phyloP scores from a whole-genome alignment of 805 yeast genomes.

The Lipomyces sp. region DNA sequence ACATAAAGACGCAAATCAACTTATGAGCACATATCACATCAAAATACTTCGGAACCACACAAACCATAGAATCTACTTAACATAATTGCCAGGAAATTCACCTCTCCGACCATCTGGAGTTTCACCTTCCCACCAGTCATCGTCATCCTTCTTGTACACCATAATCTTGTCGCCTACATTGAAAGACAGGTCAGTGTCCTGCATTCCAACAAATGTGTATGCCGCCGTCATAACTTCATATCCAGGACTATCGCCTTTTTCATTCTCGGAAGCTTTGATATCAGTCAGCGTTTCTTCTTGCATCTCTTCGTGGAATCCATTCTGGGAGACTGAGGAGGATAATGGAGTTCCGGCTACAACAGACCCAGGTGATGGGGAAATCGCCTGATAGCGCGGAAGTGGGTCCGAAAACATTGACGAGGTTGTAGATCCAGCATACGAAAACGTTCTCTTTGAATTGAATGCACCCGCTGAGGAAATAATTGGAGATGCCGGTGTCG shows the following conservation, averaged over 20 bases:
- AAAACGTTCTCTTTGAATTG: slow-evolving; percentile 17
- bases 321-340: background rate
- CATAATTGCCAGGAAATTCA: slow-evolving; percentile 55
- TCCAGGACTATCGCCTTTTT: slow-evolving; percentile 38
- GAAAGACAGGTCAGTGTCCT: slow-evolving; percentile 48
- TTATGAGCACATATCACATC: background rate
- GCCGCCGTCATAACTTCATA: slow-evolving; percentile 43
- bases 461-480: background rate
- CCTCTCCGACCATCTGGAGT: slow-evolving; percentile 51
- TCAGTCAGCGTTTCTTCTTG: background rate
- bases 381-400: slow-evolving; percentile 7
- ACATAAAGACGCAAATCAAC: background rate
- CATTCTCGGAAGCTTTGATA: slow-evolving; percentile 5
- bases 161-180: slow-evolving; percentile 47
- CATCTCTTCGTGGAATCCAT: slow-evolving; percentile 1
- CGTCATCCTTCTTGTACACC: slow-evolving; percentile 46
- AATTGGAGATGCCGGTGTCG: slow-evolving; percentile 1
- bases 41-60: background rate
- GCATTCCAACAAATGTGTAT: slow-evolving; percentile 47
- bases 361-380: background rate
- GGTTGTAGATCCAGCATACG: slow-evolving; percentile 4
- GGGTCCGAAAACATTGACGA: slow-evolving; percentile 14
- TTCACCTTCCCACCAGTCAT: slow-evolving; percentile 59
- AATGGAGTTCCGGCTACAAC: background rate
- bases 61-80: slow-evolving; percentile 35